These are phyloP conservation scores for Aspergillus carbonarius DNA, from an alignment of 2,329 filamentous ascomycete genomes.

Conservation along the genomic window DNA sequence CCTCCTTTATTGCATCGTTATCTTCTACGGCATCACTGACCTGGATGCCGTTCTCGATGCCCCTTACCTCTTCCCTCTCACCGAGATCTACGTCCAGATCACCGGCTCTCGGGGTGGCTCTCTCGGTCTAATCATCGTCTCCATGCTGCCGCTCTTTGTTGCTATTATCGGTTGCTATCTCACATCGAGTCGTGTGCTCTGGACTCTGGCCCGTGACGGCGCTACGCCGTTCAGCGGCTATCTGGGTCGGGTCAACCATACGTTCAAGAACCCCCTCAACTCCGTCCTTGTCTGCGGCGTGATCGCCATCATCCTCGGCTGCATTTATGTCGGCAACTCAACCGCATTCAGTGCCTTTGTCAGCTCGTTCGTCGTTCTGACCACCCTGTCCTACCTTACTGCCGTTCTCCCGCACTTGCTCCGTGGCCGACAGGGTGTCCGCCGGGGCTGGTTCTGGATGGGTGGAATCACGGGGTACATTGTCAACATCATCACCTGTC, in stretches of 20 bases:
- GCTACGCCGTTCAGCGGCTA: conserved; percentile 54
- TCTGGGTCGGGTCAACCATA: conserved; percentile 51
- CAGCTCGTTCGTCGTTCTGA: conserved; percentile 55
- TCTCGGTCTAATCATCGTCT: conserved; percentile 54
- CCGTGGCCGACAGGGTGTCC: conserved; percentile 49
- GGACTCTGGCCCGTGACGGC: conserved; percentile 55
- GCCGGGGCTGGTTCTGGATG: conserved; percentile 51
- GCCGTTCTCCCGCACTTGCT: conserved; percentile 51
- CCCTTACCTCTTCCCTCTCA: conserved; percentile 39
- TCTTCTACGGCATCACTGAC: conserved; percentile 48
- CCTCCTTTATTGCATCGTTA: conserved; percentile 44
- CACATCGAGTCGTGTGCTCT: conserved; percentile 57
- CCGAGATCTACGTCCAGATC: conserved; percentile 44
- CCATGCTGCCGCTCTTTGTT: conserved; percentile 51
- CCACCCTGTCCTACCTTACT: conserved; percentile 50
- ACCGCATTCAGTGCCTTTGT: conserved; percentile 55
- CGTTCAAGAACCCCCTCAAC: conserved; percentile 55
- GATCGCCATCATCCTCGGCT: conserved; percentile 51
- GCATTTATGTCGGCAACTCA: conserved; percentile 51
- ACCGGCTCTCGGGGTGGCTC: conserved; percentile 47
- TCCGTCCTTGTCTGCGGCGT: conserved; percentile 53
- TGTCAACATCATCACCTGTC: conserved; percentile 49
- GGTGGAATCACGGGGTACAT: conserved; percentile 43
- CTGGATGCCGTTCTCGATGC: conserved; percentile 11
- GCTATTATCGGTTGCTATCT: conserved; percentile 53